Evolutionary conservation across 495 filamentous ascomycete species (phyloP), one percentile per base, ranked within the genome.

Genomic region (Aspergillus nidulans): DNA sequence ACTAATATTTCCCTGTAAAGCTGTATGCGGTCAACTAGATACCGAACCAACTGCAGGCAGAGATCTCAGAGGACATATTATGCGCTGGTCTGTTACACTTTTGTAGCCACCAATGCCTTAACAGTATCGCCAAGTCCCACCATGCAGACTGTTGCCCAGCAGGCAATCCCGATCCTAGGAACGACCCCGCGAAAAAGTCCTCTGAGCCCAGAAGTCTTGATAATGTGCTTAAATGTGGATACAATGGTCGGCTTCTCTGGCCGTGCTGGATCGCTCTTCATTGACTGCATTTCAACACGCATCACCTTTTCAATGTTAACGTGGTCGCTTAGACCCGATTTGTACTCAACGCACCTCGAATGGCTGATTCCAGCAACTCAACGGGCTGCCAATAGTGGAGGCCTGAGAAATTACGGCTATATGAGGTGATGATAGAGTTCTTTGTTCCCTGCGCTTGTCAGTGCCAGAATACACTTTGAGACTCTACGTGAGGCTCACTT

Each of bases 141-240:
- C 94, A 98, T 98, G 79, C 94, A 98, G 67, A 98, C 89, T 50
- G 94, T 98, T 81, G 97, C 95, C 94, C 94, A 98, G 77, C 97
- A 86, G 59, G 95, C 88, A 50, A 98, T 83, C 41, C 90, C 95
- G 67, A 97, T 89, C 65, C 94, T 83, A 60, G 94, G 94, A 59
- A 92, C 81, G 42, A 97, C 94, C 64, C 94, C 94, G 60, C 94
- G 89, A 80, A 97, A 98, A 57, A 98, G 79, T 62, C 94, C 94
- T 80, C 86, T 88, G 61, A 98, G 53, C 30, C 94, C 94, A 66
- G 95, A 96, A 60, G 74, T 79, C 56, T 82, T 62, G 75, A 97
- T 97, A 68, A 98, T 96, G 69, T 98, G 97, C 69, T 77, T 86
- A 72, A 90, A 85, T 39, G 94, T 87, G 75, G 88, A 95, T 54